phyloP scores from a whole-genome alignment of 331 rosid genomes.

The Rosa hybrid region DNA sequence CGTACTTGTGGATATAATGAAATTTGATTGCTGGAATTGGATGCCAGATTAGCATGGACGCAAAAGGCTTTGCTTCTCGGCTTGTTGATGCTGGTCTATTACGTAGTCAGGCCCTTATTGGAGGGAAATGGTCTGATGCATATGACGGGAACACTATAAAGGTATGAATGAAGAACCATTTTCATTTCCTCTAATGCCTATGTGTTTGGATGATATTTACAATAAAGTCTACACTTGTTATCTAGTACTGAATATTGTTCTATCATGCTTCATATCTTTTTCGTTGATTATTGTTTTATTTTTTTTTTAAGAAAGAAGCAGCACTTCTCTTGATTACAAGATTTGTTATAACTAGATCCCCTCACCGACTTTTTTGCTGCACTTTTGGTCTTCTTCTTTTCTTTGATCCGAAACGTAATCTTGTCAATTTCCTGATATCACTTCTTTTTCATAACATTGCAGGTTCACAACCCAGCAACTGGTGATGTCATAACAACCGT shows the following conservation, averaged over 20 bases:
- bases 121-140: constrained; percentile 88
- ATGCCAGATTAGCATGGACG: constrained; percentile 67
- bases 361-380: neutral
- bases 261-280: neutral
- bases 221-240: neutral
- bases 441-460: constrained; percentile 30
- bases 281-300: neutral
- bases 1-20: neutral
- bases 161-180: constrained; percentile 38
- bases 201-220: neutral
- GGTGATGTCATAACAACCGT: constrained; percentile 85
- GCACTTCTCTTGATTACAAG: neutral
- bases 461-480: constrained; percentile 91
- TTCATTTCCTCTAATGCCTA: neutral
- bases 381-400: neutral
- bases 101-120: constrained; percentile 88
- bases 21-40: constrained; percentile 27
- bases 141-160: constrained; percentile 77
- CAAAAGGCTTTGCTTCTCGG: constrained; percentile 52
- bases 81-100: constrained; percentile 66
- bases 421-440: neutral
- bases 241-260: constrained; percentile 3
- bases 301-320: neutral
- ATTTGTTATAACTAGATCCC: neutral
- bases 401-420: neutral